A percentile compares a stretch with the other conserved stretches of the same genome.
Evolutionary conservation across 768 basidiomycete genomes (phyloP).

Genomic region (Leccinum barrowsii): DNA sequence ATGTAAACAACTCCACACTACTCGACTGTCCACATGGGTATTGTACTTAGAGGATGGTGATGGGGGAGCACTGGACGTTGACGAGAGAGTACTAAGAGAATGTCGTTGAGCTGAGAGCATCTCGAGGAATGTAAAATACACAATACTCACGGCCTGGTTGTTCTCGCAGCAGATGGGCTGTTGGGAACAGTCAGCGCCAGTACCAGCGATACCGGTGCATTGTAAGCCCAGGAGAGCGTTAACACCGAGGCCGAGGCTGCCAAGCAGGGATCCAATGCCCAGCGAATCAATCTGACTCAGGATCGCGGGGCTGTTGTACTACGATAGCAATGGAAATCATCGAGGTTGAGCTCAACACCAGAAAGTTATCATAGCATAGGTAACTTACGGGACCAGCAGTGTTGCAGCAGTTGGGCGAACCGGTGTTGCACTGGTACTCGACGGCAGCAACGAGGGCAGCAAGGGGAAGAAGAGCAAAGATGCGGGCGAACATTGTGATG

Average conservation of each 20-base stretch:
- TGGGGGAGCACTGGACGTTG: not conserved
- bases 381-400: not conserved
- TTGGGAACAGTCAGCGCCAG: not conserved
- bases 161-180: not conserved
- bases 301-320: not conserved
- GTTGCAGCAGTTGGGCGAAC: not conserved
- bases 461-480: not conserved
- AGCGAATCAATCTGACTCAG: not conserved
- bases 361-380: not conserved
- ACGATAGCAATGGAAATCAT: not conserved
- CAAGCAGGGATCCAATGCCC: not conserved
- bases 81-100: not conserved
- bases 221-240: too few species aligned
- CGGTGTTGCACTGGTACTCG: not conserved
- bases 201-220: not conserved
- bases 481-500: not conserved
- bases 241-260: accelerated
- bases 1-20: too few species aligned
- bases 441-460: not conserved
- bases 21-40: not conserved
- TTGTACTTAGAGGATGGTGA: not conserved
- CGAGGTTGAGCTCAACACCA: not conserved
- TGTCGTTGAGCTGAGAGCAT: not conserved
- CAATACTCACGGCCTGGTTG: not conserved
- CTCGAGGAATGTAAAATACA: not conserved